phyloP scores from a whole-genome alignment of 257 asterid genomes.

The Apocynum venetum region DNA sequence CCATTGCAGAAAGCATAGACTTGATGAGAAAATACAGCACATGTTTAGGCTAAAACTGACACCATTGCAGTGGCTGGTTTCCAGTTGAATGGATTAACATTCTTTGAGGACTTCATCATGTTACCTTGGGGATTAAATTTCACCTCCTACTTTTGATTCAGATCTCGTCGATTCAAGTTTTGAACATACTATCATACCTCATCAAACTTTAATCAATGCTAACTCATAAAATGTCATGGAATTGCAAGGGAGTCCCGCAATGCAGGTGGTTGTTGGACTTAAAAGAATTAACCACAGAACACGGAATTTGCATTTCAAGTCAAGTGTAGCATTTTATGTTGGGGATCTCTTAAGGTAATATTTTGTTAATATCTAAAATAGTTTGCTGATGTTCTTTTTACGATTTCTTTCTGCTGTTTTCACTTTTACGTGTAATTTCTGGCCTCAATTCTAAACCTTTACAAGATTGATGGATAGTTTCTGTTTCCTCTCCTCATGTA shows the following conservation, averaged over 20 bases:
- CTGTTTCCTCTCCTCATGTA: not conserved
- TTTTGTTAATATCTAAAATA: not conserved
- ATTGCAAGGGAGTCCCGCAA: not conserved
- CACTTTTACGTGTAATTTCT: not conserved
- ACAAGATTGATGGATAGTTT: not conserved
- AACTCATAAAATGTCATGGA: not conserved
- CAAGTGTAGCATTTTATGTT: not conserved
- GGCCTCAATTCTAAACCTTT: not conserved
- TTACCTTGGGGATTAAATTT: not conserved
- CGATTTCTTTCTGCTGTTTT: not conserved
- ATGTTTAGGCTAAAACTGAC: slow-evolving; percentile 33
- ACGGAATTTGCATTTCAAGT: not conserved
- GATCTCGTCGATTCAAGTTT: not conserved
- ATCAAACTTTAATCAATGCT: not conserved
- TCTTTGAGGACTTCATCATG: not conserved
- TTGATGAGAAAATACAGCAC: slow-evolving; percentile 52
- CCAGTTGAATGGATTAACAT: not conserved
- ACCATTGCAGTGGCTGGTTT: not conserved
- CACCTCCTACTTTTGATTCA: not conserved
- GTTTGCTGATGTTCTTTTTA: not conserved
- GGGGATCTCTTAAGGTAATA: not conserved
- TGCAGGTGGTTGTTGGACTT: not conserved
- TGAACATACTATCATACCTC: not conserved
- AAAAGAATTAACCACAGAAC: not conserved
- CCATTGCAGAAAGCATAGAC: slow-evolving; percentile 71